Conservation (phyloP, 129 eudicot species). For the Logfia minima region DNA sequence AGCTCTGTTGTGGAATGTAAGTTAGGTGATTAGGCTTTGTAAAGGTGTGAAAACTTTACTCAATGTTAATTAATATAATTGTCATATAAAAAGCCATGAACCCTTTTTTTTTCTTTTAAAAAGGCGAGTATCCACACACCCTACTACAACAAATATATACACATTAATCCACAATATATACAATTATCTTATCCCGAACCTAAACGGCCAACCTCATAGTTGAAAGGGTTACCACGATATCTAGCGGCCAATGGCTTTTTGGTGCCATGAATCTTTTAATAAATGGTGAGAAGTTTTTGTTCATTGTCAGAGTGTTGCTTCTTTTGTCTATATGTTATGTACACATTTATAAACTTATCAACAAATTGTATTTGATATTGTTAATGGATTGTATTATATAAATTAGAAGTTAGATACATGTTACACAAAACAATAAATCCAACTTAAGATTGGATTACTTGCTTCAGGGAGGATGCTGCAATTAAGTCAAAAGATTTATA, state of each 20-base stretch:
- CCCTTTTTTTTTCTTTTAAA: background rate
- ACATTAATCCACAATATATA: too few relatives aligned
- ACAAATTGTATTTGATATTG: background rate
- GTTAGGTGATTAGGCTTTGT: conserved; percentile 52
- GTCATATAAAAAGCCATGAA: conserved; percentile 38
- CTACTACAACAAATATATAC: too few relatives aligned
- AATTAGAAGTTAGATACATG: background rate
- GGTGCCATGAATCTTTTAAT: conserved; percentile 45
- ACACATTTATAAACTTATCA: background rate
- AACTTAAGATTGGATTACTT: conserved; percentile 17
- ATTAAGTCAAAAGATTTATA: conserved; percentile 16
- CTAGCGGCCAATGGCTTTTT: too few relatives aligned
- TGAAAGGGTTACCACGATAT: too few relatives aligned
- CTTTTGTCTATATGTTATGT: background rate
- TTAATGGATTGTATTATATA: background rate
- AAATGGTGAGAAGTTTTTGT: conserved; percentile 40
- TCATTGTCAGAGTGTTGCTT: conserved; percentile 12
- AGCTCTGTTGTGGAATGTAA: conserved; percentile 46
- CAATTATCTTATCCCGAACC: too few relatives aligned
- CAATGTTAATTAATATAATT: conserved; percentile 45
- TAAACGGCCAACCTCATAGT: too few relatives aligned
- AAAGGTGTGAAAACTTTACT: conserved; percentile 54
- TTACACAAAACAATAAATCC: conserved; percentile 4
- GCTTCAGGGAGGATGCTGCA: conserved; percentile 9
- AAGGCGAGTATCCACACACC: too few relatives aligned